These are phyloP conservation scores for Escovopsis sp. DNA, from an alignment of 2,329 filamentous ascomycete species.

Conservation along the genomic window DNA sequence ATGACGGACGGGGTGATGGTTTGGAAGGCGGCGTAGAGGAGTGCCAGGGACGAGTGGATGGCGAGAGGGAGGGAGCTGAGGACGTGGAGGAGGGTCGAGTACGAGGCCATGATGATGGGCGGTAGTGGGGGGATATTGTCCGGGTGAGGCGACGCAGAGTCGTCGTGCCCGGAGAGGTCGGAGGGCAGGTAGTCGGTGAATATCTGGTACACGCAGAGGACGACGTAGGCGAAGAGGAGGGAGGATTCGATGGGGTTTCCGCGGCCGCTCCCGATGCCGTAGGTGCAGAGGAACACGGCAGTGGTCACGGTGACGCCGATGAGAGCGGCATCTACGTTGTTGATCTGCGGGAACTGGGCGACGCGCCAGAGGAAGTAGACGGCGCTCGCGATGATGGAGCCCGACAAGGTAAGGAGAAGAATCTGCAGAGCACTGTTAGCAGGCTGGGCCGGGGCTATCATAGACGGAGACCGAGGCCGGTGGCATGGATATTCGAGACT, in stretches of 20 bases:
- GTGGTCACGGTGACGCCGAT: slow-evolving; percentile 90
- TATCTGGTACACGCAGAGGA: slow-evolving; percentile 98
- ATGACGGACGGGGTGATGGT: slow-evolving; percentile 93
- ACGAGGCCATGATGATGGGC: slow-evolving; percentile 96
- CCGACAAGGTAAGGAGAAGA: slow-evolving; percentile 70
- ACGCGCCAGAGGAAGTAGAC: slow-evolving; percentile 96
- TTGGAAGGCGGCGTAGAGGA: slow-evolving; percentile 82
- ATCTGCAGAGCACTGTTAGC: slow-evolving; percentile 43
- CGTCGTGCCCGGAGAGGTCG: slow-evolving; percentile 41
- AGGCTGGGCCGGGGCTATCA: too few species aligned
- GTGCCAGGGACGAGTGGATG: slow-evolving; percentile 68
- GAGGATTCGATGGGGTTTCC: slow-evolving; percentile 94
- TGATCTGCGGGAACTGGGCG: slow-evolving; percentile 82
- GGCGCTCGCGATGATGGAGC: slow-evolving; percentile 82
- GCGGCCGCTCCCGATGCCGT: slow-evolving; percentile 84
- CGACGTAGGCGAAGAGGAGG: slow-evolving; percentile 87
- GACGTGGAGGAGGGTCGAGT: slow-evolving; percentile 77
- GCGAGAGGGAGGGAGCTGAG: slow-evolving; percentile 71
- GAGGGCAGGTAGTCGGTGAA: slow-evolving; percentile 95
- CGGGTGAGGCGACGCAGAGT: slow-evolving; percentile 44
- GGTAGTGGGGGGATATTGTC: slow-evolving; percentile 83
- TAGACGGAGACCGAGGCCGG: slow-evolving; percentile 8
- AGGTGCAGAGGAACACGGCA: slow-evolving; percentile 80
- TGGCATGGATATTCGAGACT: slow-evolving; percentile 24
- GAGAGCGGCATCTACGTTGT: slow-evolving; percentile 79